These are phyloP conservation scores for Pholiota adiposa DNA, from an alignment of 1,284 basidiomycete genomes.

Conservation along the genomic window DNA sequence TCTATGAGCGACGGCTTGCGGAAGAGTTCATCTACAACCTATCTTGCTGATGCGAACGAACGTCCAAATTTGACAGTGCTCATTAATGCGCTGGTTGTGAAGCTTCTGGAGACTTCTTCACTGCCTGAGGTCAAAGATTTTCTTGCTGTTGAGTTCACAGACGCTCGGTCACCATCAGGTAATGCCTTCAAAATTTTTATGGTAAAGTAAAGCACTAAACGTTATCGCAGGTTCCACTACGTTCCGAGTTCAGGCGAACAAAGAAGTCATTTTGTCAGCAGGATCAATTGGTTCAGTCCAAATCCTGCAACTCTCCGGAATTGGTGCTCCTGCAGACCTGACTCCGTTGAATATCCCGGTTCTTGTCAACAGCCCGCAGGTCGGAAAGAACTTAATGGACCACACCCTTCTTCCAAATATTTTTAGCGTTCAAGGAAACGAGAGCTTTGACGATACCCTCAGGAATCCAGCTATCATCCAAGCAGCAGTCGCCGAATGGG, in stretches of 20 bases:
- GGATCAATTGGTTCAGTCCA: conserved; percentile 9
- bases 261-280: conserved; percentile 13
- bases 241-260: conserved; percentile 4
- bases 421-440: conserved; percentile 33
- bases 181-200: background rate
- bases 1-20: conserved; percentile 36
- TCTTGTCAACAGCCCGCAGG: conserved; percentile 37
- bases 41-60: conserved; percentile 37
- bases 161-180: background rate
- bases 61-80: conserved; percentile 47
- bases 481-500: conserved; percentile 22
- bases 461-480: conserved; percentile 22
- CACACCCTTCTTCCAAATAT: conserved; percentile 33
- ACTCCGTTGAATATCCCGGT: conserved; percentile 26
- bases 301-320: conserved; percentile 11
- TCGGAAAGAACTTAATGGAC: conserved; percentile 49
- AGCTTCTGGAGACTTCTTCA: conserved; percentile 32
- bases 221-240: background rate
- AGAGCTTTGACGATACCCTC: conserved; percentile 29
- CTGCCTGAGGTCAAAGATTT: conserved; percentile 29
- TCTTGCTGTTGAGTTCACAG: conserved; percentile 35
- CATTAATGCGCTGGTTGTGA: conserved; percentile 43
- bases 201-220: background rate
- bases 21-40: conserved; percentile 41
- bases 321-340: conserved; percentile 4